A percentile compares a stretch with the other conserved stretches of the same genome.
These are phyloP conservation scores for Suhomyces sp. DNA, from an alignment of 805 yeast species.

Conservation along the genomic window DNA sequence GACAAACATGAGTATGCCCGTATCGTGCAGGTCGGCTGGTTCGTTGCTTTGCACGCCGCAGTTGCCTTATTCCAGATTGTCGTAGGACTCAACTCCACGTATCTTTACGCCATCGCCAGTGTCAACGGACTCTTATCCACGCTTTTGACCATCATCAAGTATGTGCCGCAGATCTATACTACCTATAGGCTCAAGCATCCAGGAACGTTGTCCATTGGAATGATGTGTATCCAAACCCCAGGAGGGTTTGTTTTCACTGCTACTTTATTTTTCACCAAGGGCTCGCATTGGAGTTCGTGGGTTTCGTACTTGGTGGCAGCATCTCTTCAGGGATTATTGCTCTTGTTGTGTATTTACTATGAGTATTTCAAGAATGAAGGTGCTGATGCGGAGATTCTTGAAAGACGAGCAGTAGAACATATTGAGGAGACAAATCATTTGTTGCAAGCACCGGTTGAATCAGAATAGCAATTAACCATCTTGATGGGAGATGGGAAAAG, in stretches of 20 bases:
- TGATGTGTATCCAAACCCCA: slow-evolving; percentile 87
- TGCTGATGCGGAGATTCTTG: slow-evolving; percentile 23
- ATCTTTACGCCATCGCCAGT: slow-evolving; percentile 47
- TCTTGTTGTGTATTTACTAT: slow-evolving; percentile 57
- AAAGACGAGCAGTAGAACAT: slow-evolving; percentile 29
- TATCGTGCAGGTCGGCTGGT: slow-evolving; percentile 40
- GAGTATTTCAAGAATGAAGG: slow-evolving; percentile 25
- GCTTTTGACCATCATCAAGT: slow-evolving; percentile 63
- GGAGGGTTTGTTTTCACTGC: slow-evolving; percentile 83
- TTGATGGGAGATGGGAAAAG: no score
- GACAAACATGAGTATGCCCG: slow-evolving; percentile 44
- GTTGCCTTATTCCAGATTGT: slow-evolving; percentile 34
- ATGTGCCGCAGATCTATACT: slow-evolving; percentile 75
- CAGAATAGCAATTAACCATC: background rate
- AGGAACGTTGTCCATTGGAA: slow-evolving; percentile 73
- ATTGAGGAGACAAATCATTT: no score
- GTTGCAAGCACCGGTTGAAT: no score
- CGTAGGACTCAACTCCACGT: slow-evolving; percentile 27
- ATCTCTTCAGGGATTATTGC: slow-evolving; percentile 57
- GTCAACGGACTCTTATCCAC: slow-evolving; percentile 67
- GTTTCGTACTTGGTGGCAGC: slow-evolving; percentile 76
- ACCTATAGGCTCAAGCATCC: slow-evolving; percentile 70
- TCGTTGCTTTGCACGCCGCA: slow-evolving; percentile 38
- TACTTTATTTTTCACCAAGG: slow-evolving; percentile 68
- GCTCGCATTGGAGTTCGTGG: slow-evolving; percentile 87